Percentiles rank a stretch among this genome's conserved stretches.
Evolutionary conservation across 148 eudicot species (phyloP).

Genomic region (Linanthus parryae): DNA sequence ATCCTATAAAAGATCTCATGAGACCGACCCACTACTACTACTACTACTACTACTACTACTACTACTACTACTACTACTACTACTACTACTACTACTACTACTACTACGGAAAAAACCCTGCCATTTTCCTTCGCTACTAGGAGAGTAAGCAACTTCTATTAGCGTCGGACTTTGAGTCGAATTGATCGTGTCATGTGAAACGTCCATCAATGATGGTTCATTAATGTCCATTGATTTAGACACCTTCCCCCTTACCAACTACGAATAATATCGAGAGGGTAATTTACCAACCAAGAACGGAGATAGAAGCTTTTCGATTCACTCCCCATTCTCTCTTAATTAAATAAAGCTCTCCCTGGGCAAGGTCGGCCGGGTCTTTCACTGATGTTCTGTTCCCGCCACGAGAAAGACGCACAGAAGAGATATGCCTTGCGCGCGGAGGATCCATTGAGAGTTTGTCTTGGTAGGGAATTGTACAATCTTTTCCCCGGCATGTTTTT

Average conservation of each 20-base stretch:
- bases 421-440: slow-evolving; percentile 4
- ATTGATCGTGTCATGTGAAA: background rate
- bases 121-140: too few species aligned
- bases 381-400: too few species aligned
- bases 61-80: too few species aligned
- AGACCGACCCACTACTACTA: too few species aligned
- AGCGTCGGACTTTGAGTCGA: too few species aligned
- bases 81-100: too few species aligned
- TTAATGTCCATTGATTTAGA: background rate
- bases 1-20: too few species aligned
- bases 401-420: too few species aligned
- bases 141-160: too few species aligned
- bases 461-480: slow-evolving; percentile 7
- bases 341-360: background rate
- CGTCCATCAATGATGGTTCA: background rate
- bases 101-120: too few species aligned
- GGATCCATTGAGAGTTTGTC: slow-evolving; percentile 12
- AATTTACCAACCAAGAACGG: slow-evolving; percentile 1
- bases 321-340: background rate
- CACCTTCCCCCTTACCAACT: slow-evolving; percentile 1
- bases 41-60: too few species aligned
- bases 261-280: slow-evolving; percentile 9
- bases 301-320: slow-evolving; percentile 8
- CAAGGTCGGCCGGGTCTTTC: too few species aligned
- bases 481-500: background rate